Conservation (phyloP, 768 basidiomycete genomes). For the Agrocybe chaxingu region DNA sequence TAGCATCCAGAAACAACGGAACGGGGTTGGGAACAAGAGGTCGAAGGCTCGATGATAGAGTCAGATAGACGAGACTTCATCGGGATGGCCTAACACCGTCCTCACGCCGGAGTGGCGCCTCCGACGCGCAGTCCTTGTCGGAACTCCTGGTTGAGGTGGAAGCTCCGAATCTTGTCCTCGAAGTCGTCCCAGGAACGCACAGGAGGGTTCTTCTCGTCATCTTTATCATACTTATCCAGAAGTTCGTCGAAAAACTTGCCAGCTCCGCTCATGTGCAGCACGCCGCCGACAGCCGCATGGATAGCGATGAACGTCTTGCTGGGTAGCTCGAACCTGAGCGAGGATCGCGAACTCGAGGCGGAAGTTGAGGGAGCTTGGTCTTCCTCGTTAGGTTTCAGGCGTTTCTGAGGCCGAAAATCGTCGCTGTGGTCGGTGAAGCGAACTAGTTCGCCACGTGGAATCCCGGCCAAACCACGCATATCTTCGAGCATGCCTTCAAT, state of each 20-base stretch:
- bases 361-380: background rate
- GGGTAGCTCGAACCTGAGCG: constrained; percentile 11
- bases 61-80: no score
- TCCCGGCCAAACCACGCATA: background rate
- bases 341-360: background rate
- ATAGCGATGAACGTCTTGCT: constrained; percentile 8
- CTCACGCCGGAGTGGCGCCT: no score
- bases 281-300: constrained; percentile 14
- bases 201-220: background rate
- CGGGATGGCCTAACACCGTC: no score
- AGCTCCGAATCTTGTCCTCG: background rate
- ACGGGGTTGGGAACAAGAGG: no score
- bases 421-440: constrained; percentile 13
- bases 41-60: no score
- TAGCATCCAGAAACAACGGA: no score
- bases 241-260: constrained; percentile 16
- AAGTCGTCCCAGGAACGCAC: constrained; percentile 15
- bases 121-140: no score
- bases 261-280: constrained; percentile 13
- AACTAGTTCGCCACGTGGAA: constrained; percentile 7
- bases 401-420: background rate
- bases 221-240: constrained; percentile 3
- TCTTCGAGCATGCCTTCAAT: constrained; percentile 3
- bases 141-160: no score
- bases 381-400: no score